Evolutionary conservation across 2,329 filamentous ascomycete genomes (phyloP).

Genomic region (Arthrobotrys pseudoclavata): DNA sequence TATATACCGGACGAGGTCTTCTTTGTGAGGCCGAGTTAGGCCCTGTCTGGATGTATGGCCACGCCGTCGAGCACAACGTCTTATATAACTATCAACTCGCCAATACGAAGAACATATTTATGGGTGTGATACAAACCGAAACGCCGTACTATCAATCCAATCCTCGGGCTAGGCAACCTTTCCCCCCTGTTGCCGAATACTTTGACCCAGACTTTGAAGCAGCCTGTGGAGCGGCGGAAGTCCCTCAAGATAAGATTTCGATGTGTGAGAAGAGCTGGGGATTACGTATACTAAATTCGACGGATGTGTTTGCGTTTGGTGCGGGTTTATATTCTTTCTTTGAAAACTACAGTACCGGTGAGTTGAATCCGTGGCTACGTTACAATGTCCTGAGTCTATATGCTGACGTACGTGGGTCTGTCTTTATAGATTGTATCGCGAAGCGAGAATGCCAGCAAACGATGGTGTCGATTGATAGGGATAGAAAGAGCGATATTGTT

Average conservation of each 20-base stretch:
- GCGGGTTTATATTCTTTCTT: conserved; percentile 66
- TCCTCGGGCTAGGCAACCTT: conserved; percentile 67
- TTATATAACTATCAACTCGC: conserved; percentile 85
- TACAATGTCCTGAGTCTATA: not conserved
- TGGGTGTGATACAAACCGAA: conserved; percentile 88
- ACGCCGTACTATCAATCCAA: conserved; percentile 76
- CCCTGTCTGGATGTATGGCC: conserved; percentile 72
- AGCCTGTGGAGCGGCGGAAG: not conserved
- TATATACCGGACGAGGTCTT: conserved; percentile 69
- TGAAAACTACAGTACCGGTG: conserved; percentile 62
- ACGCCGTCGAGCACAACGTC: conserved; percentile 71
- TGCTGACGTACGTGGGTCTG: not conserved
- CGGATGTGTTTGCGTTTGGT: conserved; percentile 65
- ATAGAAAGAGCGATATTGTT: conserved; percentile 28
- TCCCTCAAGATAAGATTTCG: conserved; percentile 63
- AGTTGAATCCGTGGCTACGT: not conserved
- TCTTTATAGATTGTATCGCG: conserved; percentile 57
- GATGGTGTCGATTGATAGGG: conserved; percentile 54
- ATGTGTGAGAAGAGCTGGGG: conserved; percentile 64
- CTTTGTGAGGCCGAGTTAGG: conserved; percentile 68
- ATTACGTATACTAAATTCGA: conserved; percentile 62
- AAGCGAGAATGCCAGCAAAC: conserved; percentile 58
- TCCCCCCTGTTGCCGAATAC: conserved; percentile 63
- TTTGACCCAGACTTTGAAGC: conserved; percentile 61
- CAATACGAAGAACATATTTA: conserved; percentile 82